Evolutionary conservation across 1,284 basidiomycete species (phyloP), one percentile per base, ranked within the genome.

Genomic region (Ustilago shanxiensis): DNA sequence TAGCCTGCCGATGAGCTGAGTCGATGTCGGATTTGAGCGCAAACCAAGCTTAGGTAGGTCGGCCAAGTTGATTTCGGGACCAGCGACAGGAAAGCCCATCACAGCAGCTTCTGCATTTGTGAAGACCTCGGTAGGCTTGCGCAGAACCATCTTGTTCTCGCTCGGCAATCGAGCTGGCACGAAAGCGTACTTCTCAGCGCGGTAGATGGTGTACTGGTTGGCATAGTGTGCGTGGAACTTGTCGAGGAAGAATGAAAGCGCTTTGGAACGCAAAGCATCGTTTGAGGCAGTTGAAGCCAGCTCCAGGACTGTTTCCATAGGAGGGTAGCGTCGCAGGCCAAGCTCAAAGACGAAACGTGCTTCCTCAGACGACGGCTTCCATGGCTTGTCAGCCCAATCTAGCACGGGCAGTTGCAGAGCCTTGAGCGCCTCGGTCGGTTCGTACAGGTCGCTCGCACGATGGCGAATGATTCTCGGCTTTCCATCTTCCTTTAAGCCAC

Each of bases 281-380:
- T 77, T 63, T 14, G 54, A 20, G 0, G 54, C 51, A 8, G 44
- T 65, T 1, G 80, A 76, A 45, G 76, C 86, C 29, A 75, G 77
- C 55, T 41, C 71, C 22, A 75, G 8, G 2, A 95, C 86, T 0
- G 88, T 88, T 9, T 90, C 88, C 35, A 96, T 85, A 1, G 92
- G 90, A 1, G 95, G 95, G 71, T 89, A 89, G 5, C 91, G 90
- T 50, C 89, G 89, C 20, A 99, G 87, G 2, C 95, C 96, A 16
- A 99, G 88, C 7, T 89, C 88, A 85, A 91, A 93, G 26, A 98
- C 87, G 77, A 98, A 91, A 82, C 92, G 94, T 0, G 95, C 96
- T 94, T 81, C 29, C 22, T 79, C 64, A 9, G 60, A 80, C 9
- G 51, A 52, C 3, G 64, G 37, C 54, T 79, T 74, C 84, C 84